Evolutionary conservation across 139 green algal genomes (phyloP).

Genomic region (Ettlia oleoabundans): DNA sequence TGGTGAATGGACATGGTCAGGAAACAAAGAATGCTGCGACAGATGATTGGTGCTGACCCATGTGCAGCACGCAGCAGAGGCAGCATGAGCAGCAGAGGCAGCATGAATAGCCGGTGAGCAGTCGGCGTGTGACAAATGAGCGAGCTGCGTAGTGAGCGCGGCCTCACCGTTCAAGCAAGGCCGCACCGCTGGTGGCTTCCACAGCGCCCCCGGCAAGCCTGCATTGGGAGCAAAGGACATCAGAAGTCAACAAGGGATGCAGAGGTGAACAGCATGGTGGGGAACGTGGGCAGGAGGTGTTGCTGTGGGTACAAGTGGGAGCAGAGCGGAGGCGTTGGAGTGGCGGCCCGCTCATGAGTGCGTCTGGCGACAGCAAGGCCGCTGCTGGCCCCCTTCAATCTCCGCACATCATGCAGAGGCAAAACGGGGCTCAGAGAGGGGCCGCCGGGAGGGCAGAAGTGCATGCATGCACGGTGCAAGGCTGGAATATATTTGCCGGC

Average conservation of each 20-base stretch:
- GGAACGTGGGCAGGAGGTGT: not conserved
- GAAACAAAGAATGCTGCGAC: not conserved
- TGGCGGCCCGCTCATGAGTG: not conserved
- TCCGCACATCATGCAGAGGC: constrained; percentile 23
- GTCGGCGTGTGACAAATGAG: too few relatives aligned
- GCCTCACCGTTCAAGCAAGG: too few relatives aligned
- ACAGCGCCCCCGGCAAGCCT: too few relatives aligned
- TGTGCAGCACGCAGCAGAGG: not conserved
- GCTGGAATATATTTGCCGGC: constrained; percentile 21
- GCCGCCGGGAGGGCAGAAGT: not conserved
- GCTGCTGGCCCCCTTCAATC: constrained; percentile 42
- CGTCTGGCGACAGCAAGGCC: not conserved
- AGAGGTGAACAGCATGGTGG: not conserved
- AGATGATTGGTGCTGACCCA: not conserved
- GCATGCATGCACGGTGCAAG: constrained; percentile 4
- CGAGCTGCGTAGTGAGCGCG: too few relatives aligned
- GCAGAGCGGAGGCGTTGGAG: not conserved
- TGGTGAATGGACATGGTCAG: too few relatives aligned
- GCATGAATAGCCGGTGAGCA: too few relatives aligned
- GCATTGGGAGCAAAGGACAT: not conserved
- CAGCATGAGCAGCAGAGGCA: too few relatives aligned
- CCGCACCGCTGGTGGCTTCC: too few relatives aligned
- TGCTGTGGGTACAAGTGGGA: not conserved
- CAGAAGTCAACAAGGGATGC: not conserved
- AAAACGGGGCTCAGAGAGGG: constrained; percentile 44